Evolutionary conservation across 495 filamentous ascomycete genomes (phyloP).

Genomic region (Penicillium odoratum): DNA sequence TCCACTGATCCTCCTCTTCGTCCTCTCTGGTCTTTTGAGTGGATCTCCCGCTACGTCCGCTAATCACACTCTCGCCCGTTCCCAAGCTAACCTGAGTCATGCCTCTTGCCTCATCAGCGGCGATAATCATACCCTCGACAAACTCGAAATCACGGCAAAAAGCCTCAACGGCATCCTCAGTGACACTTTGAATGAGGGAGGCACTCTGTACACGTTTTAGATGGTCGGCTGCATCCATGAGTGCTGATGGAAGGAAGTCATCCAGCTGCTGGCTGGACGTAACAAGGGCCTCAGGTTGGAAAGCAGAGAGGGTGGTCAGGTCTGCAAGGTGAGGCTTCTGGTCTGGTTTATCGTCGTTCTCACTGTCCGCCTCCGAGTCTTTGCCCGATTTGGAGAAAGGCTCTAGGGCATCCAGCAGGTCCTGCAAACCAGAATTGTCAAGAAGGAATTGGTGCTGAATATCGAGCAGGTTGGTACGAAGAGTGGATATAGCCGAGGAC

Average conservation of each 20-base stretch:
- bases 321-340: constrained; percentile 45
- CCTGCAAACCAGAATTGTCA: constrained; percentile 67
- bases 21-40: constrained; percentile 30
- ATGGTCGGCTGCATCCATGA: constrained; percentile 87
- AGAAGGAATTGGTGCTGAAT: constrained; percentile 65
- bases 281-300: constrained; percentile 63
- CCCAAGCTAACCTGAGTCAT: constrained; percentile 31
- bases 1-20: constrained; percentile 40
- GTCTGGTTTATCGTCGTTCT: constrained; percentile 28
- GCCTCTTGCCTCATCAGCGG: constrained; percentile 54
- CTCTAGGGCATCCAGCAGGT: constrained; percentile 65
- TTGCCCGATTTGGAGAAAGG: constrained; percentile 37
- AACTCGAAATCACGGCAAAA: constrained; percentile 93
- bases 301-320: constrained; percentile 56
- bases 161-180: constrained; percentile 76
- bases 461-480: constrained; percentile 43
- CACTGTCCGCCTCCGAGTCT: constrained; percentile 11
- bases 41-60: constrained; percentile 28
- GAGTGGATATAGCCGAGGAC: constrained; percentile 37
- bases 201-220: constrained; percentile 68
- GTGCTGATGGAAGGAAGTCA: constrained; percentile 85
- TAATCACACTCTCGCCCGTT: constrained; percentile 30
- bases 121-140: constrained; percentile 69
- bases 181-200: constrained; percentile 69
- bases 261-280: constrained; percentile 76